Evolutionary conservation across 2,329 filamentous ascomycete species (phyloP).

Genomic region (Chrysosporium keratinophilum): DNA sequence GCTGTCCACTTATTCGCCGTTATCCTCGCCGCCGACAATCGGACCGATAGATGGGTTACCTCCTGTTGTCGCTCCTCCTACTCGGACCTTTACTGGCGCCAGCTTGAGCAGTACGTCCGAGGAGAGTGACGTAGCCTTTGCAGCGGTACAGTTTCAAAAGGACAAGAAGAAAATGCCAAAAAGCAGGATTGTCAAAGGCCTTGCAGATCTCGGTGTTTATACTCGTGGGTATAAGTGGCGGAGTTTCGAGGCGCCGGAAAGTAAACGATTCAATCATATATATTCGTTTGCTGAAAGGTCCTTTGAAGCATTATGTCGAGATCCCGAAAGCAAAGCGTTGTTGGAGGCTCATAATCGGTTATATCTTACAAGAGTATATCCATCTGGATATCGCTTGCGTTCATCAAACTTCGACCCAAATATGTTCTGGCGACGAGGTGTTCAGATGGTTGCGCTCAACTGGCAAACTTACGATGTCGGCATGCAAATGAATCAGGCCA

Average conservation of each 20-base stretch:
- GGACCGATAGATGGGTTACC: slow-evolving; percentile 40
- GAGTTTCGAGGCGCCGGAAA: slow-evolving; percentile 66
- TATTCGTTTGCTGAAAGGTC: slow-evolving; percentile 88
- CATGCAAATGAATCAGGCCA: slow-evolving; percentile 93
- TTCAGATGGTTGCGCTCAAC: slow-evolving; percentile 95
- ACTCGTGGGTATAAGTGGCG: slow-evolving; percentile 70
- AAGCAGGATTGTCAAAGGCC: slow-evolving; percentile 75
- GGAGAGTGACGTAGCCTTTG: slow-evolving; percentile 57
- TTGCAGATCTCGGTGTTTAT: slow-evolving; percentile 78
- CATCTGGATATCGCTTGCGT: slow-evolving; percentile 65
- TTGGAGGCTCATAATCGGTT: slow-evolving; percentile 85
- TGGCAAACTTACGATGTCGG: slow-evolving; percentile 97
- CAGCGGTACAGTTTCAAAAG: slow-evolving; percentile 45
- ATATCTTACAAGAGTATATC: slow-evolving; percentile 89
- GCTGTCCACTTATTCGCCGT: slow-evolving; percentile 37
- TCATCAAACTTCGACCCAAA: slow-evolving; percentile 94
- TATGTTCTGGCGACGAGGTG: slow-evolving; percentile 85
- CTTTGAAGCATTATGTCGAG: slow-evolving; percentile 70
- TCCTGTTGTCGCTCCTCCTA: slow-evolving; percentile 38
- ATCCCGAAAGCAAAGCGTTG: slow-evolving; percentile 62
- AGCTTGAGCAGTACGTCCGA: slow-evolving; percentile 55
- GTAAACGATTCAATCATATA: slow-evolving; percentile 84
- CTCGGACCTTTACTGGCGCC: slow-evolving; percentile 44
- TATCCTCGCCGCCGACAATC: slow-evolving; percentile 45
- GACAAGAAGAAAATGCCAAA: slow-evolving; percentile 52